phyloP scores from a whole-genome alignment of 352 stramenopile genomes.

The Phytophthora hybrid region DNA sequence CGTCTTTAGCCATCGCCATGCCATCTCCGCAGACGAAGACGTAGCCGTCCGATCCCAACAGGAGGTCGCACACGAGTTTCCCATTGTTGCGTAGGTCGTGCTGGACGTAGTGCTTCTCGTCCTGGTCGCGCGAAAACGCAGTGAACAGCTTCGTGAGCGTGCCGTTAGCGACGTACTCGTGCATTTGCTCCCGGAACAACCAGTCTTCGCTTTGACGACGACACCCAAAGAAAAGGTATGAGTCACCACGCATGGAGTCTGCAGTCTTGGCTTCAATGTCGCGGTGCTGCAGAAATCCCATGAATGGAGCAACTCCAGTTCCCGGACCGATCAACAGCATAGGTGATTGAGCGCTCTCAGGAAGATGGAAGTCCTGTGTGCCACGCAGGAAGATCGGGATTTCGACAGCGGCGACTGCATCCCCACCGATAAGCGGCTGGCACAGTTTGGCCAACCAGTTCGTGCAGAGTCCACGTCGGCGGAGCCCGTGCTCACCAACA shows the following conservation, averaged over 20 bases:
- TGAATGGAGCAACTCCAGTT: slow-evolving; percentile 97
- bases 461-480: slow-evolving; percentile 66
- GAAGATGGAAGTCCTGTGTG: slow-evolving; percentile 92
- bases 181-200: slow-evolving; percentile 92
- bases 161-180: slow-evolving; percentile 71
- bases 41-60: slow-evolving; percentile 80
- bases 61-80: slow-evolving; percentile 70
- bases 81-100: slow-evolving; percentile 77
- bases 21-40: slow-evolving; percentile 97
- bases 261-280: slow-evolving; percentile 43
- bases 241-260: slow-evolving; percentile 31
- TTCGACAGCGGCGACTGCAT: neutral
- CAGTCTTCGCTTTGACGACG: slow-evolving; percentile 90
- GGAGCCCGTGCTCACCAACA: slow-evolving; percentile 47
- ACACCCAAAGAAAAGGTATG: slow-evolving; percentile 97
- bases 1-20: slow-evolving; percentile 95
- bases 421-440: slow-evolving; percentile 45
- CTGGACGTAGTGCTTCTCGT: slow-evolving; percentile 95
- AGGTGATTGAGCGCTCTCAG: slow-evolving; percentile 78
- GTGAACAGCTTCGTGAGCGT: slow-evolving; percentile 88
- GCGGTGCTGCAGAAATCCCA: slow-evolving; percentile 95
- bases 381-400: slow-evolving; percentile 92
- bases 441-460: slow-evolving; percentile 69
- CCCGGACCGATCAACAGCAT: slow-evolving; percentile 96
- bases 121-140: slow-evolving; percentile 93